Percentiles rank a stretch among this genome's conserved stretches.
Evolutionary conservation across 306 rosid species (phyloP).

Genomic region (Sechiopsis laciniata): DNA sequence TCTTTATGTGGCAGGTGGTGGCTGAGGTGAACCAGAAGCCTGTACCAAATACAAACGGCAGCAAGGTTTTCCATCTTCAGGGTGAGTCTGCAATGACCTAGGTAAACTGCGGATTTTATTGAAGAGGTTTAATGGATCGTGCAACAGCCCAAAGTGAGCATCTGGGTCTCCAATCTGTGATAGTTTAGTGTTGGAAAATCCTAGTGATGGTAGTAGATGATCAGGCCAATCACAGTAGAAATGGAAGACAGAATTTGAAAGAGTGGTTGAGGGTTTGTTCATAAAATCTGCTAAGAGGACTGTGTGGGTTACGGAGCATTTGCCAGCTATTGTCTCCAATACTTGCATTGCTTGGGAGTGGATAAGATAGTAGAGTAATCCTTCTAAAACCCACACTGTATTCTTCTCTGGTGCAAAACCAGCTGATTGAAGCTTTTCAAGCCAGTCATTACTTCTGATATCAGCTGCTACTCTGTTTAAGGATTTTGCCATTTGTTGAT

Average conservation of each 20-base stretch:
- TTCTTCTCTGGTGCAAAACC: slow-evolving; percentile 77
- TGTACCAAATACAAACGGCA: slow-evolving; percentile 82
- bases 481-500: slow-evolving; percentile 49
- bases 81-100: slow-evolving; percentile 68
- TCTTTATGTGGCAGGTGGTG: slow-evolving; percentile 29
- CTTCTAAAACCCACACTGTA: slow-evolving; percentile 90
- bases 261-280: slow-evolving; percentile 80
- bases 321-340: slow-evolving; percentile 63
- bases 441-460: slow-evolving; percentile 70
- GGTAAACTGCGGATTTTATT: slow-evolving; percentile 83
- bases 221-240: slow-evolving; percentile 99
- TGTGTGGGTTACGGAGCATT: slow-evolving; percentile 58
- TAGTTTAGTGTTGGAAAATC: slow-evolving; percentile 63
- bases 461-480: slow-evolving; percentile 81
- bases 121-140: slow-evolving; percentile 71
- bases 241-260: slow-evolving; percentile 63
- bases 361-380: slow-evolving; percentile 71
- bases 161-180: slow-evolving; percentile 98
- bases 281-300: slow-evolving; percentile 86
- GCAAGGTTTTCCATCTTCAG: slow-evolving; percentile 89
- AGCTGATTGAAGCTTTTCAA: slow-evolving; percentile 69
- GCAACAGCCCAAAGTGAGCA: slow-evolving; percentile 84
- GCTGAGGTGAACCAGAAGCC: slow-evolving; percentile 84
- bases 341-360: slow-evolving; percentile 77
- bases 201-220: slow-evolving; percentile 85